Base-by-base conservation (phyloP, 495 filamentous ascomycete species). In the Tuber brumale region DNA sequence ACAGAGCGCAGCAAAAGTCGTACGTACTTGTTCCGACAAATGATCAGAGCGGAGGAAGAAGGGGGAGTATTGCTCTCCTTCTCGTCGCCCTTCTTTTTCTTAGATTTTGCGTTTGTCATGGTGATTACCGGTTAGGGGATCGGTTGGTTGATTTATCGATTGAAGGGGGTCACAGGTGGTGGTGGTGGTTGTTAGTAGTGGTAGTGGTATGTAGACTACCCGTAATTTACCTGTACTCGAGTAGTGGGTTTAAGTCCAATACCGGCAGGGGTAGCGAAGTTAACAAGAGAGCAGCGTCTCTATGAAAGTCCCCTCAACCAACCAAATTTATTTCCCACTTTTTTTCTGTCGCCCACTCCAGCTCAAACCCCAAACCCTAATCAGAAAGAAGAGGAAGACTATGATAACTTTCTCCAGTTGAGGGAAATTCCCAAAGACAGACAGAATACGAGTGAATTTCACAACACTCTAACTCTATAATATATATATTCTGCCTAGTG, bases 1-100 rank as follows among this genome's bases (percentile, higher is more conserved):
- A 57, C 3, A 23, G 21, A 31, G 42, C 7, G 70, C 48, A 48
- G 43, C 73, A 72, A 39, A 66, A 9, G 75, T 70, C 75, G 77
- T 69, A 84, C 79, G 48, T 80, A 92, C 89, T 92, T 92, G 83
- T 92, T 92, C 79, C 90, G 88, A 85, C 90, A 91, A 76, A 92
- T 92, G 48, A 91, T 89, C 46, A 92, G 85, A 21, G 89, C 74
- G 69, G 77, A 80, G 35, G 79, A 74, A 31, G 79, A 74, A 46
- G 74, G 70, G 4, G 71, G 69, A 35, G 21, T 8, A 21, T 77
- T 69, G 35, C 70, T 61, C 44, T 80, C 74, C 51, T 46, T 72
- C 61, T 80, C 79, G 45, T 80, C 78, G 9, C 70, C 72, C 44
- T 69, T 77, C 74, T 80, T 80, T 43, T 79, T 79, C 23, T 51